phyloP scores from a whole-genome alignment of 2,329 filamentous ascomycete species.

The Penicillium sp. region DNA sequence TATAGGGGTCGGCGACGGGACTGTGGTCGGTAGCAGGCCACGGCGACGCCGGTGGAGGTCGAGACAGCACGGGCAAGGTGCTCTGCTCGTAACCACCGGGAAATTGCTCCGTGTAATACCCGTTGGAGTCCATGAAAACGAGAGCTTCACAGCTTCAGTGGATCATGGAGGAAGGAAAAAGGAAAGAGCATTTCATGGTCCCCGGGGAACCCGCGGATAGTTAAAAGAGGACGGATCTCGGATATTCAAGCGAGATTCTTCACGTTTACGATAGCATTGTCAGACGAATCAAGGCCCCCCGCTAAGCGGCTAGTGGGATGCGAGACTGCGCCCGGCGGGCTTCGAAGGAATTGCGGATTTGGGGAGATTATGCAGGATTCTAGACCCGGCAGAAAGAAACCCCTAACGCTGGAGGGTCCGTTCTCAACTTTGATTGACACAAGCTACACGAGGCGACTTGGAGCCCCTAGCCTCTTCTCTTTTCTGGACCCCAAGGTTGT shows the following conservation, averaged over 20 bases:
- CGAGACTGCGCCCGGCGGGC: constrained; percentile 7
- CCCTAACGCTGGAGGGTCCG: constrained; percentile 6
- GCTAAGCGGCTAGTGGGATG: constrained; percentile 19
- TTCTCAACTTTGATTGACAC: constrained; percentile 12
- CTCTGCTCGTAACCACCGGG: constrained; percentile 26
- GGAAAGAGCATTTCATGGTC: background rate
- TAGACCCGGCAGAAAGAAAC: background rate
- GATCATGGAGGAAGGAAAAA: background rate
- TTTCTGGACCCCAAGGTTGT: background rate
- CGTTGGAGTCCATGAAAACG: constrained; percentile 32
- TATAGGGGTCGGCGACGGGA: constrained; percentile 12
- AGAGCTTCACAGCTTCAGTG: background rate
- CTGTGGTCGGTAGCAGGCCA: constrained; percentile 21
- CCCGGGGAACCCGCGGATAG: constrained; percentile 14
- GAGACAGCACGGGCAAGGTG: constrained; percentile 28
- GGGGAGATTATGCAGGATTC: background rate
- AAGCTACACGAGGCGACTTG: constrained; percentile 19
- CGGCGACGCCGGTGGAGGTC: constrained; percentile 16
- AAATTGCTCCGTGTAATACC: constrained; percentile 13
- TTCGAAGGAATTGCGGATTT: background rate
- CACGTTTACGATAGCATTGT: constrained; percentile 13
- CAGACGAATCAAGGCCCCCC: constrained; percentile 18
- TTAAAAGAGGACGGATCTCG: background rate
- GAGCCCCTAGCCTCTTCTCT: constrained; percentile 23
- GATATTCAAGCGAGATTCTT: constrained; percentile 14